Evolutionary conservation across 78 protist species (phyloP).

Genomic region (Chrysochromulina parva): DNA sequence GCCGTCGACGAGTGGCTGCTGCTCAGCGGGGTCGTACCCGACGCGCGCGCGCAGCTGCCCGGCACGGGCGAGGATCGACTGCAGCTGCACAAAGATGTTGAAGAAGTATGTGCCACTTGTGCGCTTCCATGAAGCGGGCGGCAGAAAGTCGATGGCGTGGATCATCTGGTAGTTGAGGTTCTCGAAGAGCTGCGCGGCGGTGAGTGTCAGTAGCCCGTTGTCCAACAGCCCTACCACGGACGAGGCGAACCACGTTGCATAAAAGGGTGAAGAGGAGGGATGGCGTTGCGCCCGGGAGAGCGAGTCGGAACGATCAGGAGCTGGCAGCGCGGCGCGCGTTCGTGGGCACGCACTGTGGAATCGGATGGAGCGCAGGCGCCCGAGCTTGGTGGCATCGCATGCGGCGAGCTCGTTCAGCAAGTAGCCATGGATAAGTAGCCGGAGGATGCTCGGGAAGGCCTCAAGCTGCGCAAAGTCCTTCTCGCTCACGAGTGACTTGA

Average conservation of each 20-base stretch:
- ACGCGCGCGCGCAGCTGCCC: neutral
- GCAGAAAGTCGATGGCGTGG: neutral
- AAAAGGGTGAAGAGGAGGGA: too few relatives aligned
- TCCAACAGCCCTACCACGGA: neutral
- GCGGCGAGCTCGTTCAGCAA: too few relatives aligned
- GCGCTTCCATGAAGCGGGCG: neutral
- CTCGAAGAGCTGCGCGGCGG: neutral
- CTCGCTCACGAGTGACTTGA: neutral
- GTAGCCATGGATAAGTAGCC: too few relatives aligned
- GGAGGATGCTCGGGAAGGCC: neutral
- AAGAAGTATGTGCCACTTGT: neutral
- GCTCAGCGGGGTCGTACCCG: neutral
- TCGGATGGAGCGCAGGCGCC: too few relatives aligned
- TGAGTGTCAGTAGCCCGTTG: neutral
- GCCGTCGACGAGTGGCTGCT: neutral
- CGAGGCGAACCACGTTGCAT: too few relatives aligned
- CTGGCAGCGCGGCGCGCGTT: too few relatives aligned
- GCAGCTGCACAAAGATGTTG: neutral
- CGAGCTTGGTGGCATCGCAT: too few relatives aligned
- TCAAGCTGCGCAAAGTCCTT: neutral
- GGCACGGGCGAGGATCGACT: neutral
- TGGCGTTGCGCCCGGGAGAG: too few relatives aligned
- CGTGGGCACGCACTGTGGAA: too few relatives aligned
- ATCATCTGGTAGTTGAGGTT: neutral
- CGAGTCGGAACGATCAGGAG: too few relatives aligned